phyloP scores from a whole-genome alignment of 495 filamentous ascomycete genomes.

The Cenococcum geophilum region DNA sequence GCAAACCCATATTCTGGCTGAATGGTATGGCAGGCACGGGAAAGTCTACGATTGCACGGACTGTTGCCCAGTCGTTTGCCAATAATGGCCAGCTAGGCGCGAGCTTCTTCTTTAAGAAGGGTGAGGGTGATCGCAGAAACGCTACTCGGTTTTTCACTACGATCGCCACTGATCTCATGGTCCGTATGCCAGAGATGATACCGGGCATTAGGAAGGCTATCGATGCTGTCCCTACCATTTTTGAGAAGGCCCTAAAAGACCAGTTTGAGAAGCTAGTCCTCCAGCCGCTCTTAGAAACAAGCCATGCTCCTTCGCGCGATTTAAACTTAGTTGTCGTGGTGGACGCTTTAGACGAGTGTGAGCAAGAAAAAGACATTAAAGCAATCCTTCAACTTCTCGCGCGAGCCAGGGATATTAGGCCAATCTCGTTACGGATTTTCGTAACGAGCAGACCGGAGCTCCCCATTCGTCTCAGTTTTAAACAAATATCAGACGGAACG shows the following conservation, averaged over 20 bases:
- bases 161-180: constrained; percentile 12
- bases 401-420: constrained; percentile 13
- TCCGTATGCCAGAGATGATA: constrained; percentile 6
- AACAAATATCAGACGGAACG: constrained; percentile 4
- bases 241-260: constrained; percentile 16
- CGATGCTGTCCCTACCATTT: constrained; percentile 16
- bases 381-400: constrained; percentile 32
- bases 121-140: constrained; percentile 21
- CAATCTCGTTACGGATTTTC: constrained; percentile 29
- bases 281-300: constrained; percentile 11
- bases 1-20: constrained; percentile 35
- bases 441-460: constrained; percentile 38
- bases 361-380: constrained; percentile 21
- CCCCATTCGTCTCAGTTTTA: constrained; percentile 28
- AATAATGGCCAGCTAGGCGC: too few relatives aligned
- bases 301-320: constrained; percentile 9
- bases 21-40: constrained; percentile 34
- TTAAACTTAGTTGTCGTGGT: constrained; percentile 29
- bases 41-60: too few relatives aligned
- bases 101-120: too few relatives aligned
- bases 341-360: constrained; percentile 38
- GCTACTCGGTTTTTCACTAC: constrained; percentile 27
- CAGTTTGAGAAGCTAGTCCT: too few relatives aligned
- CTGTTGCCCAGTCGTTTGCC: too few relatives aligned
- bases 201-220: constrained; percentile 10